phyloP scores from a whole-genome alignment of 2,329 filamentous ascomycete species.

The Aspergillus sp. region DNA sequence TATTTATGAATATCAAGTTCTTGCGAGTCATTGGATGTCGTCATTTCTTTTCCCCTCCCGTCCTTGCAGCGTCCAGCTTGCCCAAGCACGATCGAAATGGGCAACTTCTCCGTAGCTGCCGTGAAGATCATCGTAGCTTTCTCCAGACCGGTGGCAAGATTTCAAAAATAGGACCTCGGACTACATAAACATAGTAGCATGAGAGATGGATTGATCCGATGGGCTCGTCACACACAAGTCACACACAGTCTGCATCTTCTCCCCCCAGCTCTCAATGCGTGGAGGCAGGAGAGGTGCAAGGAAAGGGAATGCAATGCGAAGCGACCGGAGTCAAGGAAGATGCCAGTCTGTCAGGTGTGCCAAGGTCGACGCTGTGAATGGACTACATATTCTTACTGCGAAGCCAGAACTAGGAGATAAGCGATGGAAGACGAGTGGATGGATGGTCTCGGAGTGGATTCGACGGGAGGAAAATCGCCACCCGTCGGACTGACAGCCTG shows the following conservation, averaged over 20 bases:
- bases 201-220: not conserved
- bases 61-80: not conserved
- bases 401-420: not conserved
- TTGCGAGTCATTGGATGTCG: conserved; percentile 2
- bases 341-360: too few relatives aligned
- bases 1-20: conserved; percentile 21
- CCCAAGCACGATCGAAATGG: not conserved
- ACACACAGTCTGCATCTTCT: not conserved
- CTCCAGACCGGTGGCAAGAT: conserved; percentile 4
- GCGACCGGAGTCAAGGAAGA: not conserved
- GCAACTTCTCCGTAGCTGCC: not conserved
- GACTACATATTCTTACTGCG: not conserved
- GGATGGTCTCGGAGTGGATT: too few relatives aligned
- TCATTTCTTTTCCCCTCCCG: not conserved
- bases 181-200: not conserved
- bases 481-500: too few relatives aligned
- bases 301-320: not conserved
- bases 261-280: too few relatives aligned
- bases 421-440: not conserved
- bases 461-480: too few relatives aligned
- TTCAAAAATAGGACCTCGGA: not conserved
- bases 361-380: not conserved
- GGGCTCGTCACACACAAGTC: not conserved
- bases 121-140: not conserved
- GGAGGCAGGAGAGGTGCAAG: too few relatives aligned